Evolutionary conservation across 192 early-diverging fungal genomes (phyloP), one percentile per base, ranked within the genome.

Genomic region (Martensiomyces pterosporus): DNA sequence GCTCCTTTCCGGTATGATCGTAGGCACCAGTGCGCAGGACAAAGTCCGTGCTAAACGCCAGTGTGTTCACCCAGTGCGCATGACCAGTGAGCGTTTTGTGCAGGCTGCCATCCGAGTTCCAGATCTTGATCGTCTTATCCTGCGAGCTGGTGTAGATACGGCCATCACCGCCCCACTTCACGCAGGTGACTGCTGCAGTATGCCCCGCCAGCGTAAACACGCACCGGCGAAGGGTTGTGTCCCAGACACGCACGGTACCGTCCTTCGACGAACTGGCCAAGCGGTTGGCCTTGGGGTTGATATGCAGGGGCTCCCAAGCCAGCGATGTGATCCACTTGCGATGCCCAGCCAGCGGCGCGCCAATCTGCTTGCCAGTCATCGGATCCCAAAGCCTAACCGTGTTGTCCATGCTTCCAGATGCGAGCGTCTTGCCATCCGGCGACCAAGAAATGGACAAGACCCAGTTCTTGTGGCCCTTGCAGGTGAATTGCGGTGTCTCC

Each of bases 141-240:
- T 89, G 81, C 13, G 91, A 93, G 8, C 81, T 87, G 12, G 91
- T 86, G 74, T 98, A 98, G 37, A 98, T 79, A 37, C 91, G 75
- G 0, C 93, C 93, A 34, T 95, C 89, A 22, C 93, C 96, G 43
- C 92, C 96, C 93, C 96, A 98, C 60, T 90, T 90, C 14, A 97
- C 84, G 67, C 90, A 89, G 39, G 91, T 95, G 8, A 97, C 88
- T 0, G 93, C 88, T 0, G 86, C 89, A 0, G 93, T 98, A 65
- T 98, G 96, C 39, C 88, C 84, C 1, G 89, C 65, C 42, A 98
- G 79, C 3, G 89, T 82, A 23, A 93, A 80, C 21, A 89, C 39
- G 41, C 86, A 70, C 33, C 81, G 79, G 10, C 92, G 80, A 19
- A 82, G 64, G n/a, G 74, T 75, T 0, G 88, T 84, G 67, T 98